Evolutionary conservation across 2,329 filamentous ascomycete species (phyloP), one percentile per base, ranked within the genome.

Genomic region (Epichloe aotearoae): DNA sequence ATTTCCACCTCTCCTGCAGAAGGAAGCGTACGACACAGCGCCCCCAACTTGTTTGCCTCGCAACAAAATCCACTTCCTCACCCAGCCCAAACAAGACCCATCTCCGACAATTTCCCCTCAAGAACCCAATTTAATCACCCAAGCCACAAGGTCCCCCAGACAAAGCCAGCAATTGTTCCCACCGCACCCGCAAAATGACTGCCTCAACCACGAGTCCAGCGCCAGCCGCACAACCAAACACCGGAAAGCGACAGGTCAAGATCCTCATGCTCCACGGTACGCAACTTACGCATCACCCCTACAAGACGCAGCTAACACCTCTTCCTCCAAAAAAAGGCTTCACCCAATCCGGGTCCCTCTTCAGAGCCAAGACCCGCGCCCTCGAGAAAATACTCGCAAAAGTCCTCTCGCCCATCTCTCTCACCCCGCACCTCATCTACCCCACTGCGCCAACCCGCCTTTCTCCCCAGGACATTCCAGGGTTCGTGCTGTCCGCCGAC

Each of bases 361-460:
- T 96, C 77, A 84, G 81, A 64, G 79, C 84, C 66, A 96, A 96
- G 72, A 94, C 88, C 44, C 86, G 88, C 65, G 88, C 88, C 11
- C 74, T 96, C 1, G 81, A 89, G 59, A 95, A 96, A 67, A 73
- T 83, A 50, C 77, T 96, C 52, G 67, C 73, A 54, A 95, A 95
- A 63, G 71, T 80, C 30, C 84, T 96, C 55, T 67, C 76, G 2
- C 76, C 82, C 43, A 69, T 77, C 50, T 71, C 72, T 57, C 64
- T 79, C 59, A 73, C 64, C 50, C 75, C 73, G 56, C 72, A 66
- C 3, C 73, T 88, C 49, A 67, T 80, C 62, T 89, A 86, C 68
- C 83, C 84, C 4, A 87, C 84, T 0, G 86, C 67, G 0, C 86
- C 86, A 4, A 73, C 78, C 61, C 76, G 73, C 4, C 77, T 90